phyloP scores from a whole-genome alignment of 495 filamentous ascomycete species.

The Delitschia confertaspora region DNA sequence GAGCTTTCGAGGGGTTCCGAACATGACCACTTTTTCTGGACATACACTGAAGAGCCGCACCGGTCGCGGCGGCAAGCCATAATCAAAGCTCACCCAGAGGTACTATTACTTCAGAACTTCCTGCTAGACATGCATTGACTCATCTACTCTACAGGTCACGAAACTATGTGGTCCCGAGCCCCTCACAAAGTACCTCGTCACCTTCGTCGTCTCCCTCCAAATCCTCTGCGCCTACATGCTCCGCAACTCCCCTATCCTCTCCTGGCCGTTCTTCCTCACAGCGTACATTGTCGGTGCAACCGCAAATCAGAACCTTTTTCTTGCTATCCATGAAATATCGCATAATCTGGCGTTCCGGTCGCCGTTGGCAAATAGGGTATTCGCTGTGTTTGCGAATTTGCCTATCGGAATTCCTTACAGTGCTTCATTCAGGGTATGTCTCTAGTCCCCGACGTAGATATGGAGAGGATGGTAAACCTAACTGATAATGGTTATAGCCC shows the following conservation, averaged over 20 bases:
- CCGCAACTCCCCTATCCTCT: conserved; percentile 69
- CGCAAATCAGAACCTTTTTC: conserved; percentile 96
- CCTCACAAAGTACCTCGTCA: conserved; percentile 86
- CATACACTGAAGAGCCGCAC: conserved; percentile 97
- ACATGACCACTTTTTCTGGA: conserved; percentile 71
- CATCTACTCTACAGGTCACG: conserved; percentile 54
- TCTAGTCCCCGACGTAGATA: neutral
- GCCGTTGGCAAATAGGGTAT: conserved; percentile 68
- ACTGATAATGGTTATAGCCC: conserved; percentile 48
- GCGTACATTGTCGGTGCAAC: conserved; percentile 94
- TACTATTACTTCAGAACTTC: conserved; percentile 33
- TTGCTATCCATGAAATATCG: conserved; percentile 97
- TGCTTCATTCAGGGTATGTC: conserved; percentile 76
- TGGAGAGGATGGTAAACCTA: conserved; percentile 9
- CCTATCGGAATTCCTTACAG: conserved; percentile 95
- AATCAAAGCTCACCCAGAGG: conserved; percentile 97
- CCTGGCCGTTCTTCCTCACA: conserved; percentile 71
- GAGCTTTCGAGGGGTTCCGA: conserved; percentile 7
- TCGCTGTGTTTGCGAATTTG: conserved; percentile 89
- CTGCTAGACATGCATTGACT: neutral
- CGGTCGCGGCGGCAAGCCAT: conserved; percentile 82
- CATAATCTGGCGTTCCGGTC: conserved; percentile 94
- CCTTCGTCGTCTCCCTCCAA: conserved; percentile 77
- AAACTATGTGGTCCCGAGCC: conserved; percentile 97
- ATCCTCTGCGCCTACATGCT: conserved; percentile 70